Evolutionary conservation across 257 asterid genomes (phyloP).

Genomic region (Salvia rosmarinus): DNA sequence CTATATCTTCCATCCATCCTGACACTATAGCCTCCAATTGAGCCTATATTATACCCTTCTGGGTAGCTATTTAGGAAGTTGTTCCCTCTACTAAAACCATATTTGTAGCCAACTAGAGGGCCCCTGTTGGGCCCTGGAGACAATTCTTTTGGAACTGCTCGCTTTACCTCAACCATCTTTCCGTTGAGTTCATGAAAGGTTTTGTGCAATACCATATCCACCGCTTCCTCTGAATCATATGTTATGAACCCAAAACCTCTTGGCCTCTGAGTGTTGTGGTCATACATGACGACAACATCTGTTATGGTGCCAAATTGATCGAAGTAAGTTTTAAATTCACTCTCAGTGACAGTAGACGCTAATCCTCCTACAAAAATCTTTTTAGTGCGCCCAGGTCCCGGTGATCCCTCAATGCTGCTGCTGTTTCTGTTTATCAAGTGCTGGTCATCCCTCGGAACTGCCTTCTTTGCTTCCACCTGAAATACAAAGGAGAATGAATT

Average conservation of each 20-base stretch:
- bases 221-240: conserved; percentile 57
- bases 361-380: conserved; percentile 96
- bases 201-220: conserved; percentile 54
- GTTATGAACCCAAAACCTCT: conserved; percentile 62
- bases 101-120: conserved; percentile 70
- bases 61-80: conserved; percentile 51
- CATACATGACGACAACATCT: conserved; percentile 92
- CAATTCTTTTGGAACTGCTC: conserved; percentile 85
- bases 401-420: conserved; percentile 78
- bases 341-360: conserved; percentile 86
- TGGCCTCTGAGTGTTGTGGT: conserved; percentile 87
- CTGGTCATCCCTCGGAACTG: conserved; percentile 90
- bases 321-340: conserved; percentile 78
- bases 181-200: conserved; percentile 62
- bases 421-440: conserved; percentile 61
- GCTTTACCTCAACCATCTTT: conserved; percentile 74
- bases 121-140: conserved; percentile 73
- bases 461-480: conserved; percentile 92
- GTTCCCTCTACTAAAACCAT: conserved; percentile 64
- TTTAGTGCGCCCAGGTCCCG: conserved; percentile 79
- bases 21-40: conserved; percentile 63
- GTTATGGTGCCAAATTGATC: conserved; percentile 85
- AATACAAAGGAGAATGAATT: conserved; percentile 20
- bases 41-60: conserved; percentile 46
- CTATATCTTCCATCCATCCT: conserved; percentile 75